Evolutionary conservation across 768 basidiomycete genomes (phyloP).

Genomic region (Pleurotus citrinopileatus): DNA sequence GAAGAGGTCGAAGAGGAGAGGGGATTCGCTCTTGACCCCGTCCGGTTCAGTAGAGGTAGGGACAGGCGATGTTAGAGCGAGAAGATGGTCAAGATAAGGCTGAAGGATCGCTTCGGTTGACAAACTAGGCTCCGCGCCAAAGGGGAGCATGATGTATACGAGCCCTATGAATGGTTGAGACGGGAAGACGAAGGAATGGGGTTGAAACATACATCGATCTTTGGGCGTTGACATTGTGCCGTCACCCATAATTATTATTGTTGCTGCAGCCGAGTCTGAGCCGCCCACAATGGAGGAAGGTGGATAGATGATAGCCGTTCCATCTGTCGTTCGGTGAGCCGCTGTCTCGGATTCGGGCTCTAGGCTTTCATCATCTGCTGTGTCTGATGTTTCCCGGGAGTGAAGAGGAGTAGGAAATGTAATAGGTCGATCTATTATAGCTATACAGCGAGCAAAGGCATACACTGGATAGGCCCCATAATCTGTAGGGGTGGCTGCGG

Average conservation of each 20-base stretch:
- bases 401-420: not conserved
- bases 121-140: conserved; percentile 9
- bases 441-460: conserved; percentile 45
- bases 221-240: conserved; percentile 71
- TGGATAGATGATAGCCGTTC: conserved; percentile 72
- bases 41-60: no score
- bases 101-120: conserved; percentile 40
- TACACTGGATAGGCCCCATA: not conserved
- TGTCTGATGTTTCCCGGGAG: conserved; percentile 15
- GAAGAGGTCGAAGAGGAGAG: conserved; percentile 50
- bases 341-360: conserved; percentile 13
- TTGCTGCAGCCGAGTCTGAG: conserved; percentile 46
- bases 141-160: conserved; percentile 54
- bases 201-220: conserved; percentile 59
- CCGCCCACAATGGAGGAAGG: conserved; percentile 58
- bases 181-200: conserved; percentile 11
- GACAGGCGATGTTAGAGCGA: conserved; percentile 27
- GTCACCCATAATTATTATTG: conserved; percentile 67
- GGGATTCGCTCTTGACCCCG: conserved; percentile 19
- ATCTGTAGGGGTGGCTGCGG: conserved; percentile 17
- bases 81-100: conserved; percentile 56
- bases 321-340: conserved; percentile 42
- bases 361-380: conserved; percentile 20
- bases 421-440: conserved; percentile 42
- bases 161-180: conserved; percentile 40